These are phyloP conservation scores for Saksenaea vasiformis DNA, from an alignment of 371 early-diverging fungal species.

Conservation along the genomic window DNA sequence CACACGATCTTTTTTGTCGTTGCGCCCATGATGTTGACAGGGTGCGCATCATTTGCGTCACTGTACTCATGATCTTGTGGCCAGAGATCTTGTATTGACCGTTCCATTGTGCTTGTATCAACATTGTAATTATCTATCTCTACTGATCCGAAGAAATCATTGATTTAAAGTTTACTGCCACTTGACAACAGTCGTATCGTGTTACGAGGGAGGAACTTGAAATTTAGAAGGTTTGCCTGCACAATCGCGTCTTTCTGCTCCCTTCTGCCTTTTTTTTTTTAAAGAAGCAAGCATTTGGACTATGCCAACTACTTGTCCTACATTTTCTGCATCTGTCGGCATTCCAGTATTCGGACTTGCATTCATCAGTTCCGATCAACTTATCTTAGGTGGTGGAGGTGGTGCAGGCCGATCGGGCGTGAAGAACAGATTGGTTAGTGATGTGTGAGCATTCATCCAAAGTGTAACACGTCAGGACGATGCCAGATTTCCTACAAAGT, in stretches of 20 bases:
- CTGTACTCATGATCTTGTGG: no score
- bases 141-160: no score
- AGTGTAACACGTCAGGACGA: background rate
- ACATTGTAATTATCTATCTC: no score
- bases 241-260: background rate
- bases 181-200: no score
- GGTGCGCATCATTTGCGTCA: no score
- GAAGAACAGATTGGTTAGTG: constrained; percentile 68
- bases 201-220: no score
- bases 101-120: no score
- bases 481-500: constrained; percentile 56
- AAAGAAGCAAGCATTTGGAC: background rate
- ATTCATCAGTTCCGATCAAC: constrained; percentile 56
- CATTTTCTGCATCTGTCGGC: constrained; percentile 52
- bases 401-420: constrained; percentile 71
- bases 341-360: constrained; percentile 69
- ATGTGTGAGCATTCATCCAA: background rate
- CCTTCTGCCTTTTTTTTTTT: background rate
- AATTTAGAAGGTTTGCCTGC: background rate
- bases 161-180: no score
- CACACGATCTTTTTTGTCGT: no score
- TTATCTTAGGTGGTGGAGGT: constrained; percentile 73
- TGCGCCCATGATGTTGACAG: no score
- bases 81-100: no score
- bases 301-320: constrained; percentile 21